Base-by-base conservation (phyloP, 306 rosid species). In the Cyclanthera cordifolia region DNA sequence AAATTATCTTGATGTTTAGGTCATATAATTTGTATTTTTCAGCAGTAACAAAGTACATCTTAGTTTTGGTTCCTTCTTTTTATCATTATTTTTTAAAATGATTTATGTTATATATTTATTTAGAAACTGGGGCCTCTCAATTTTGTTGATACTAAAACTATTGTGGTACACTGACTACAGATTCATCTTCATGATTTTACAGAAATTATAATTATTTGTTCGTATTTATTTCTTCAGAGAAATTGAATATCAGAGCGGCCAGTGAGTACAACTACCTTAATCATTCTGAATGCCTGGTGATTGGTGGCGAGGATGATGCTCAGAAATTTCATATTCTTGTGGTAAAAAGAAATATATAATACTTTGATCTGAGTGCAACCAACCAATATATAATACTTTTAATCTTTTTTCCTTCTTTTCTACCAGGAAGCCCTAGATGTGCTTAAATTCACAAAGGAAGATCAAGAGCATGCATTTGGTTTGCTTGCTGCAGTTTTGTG, bases 181-280 rank as follows among this genome's bases (percentile, higher is more conserved):
- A 19, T 64, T 51, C 15, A 24, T 45, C 32, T 28, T 32, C 23
- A 20, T 69, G 28, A 51, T 32, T 12, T 52, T 52, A 23, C 53
- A 13, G 10, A 73, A 47, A 25, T 45, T 28, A 23, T 11, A 73
- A 19, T 65, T 54, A 51, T 60, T 47, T 55, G 4, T 23, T 12
- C 34, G 9, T 77, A 74, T 23, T 73, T 75, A 67, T 37, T 24
- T 67, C 30, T 86, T 80, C 85, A 94, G 99, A 86, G 71, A 90
- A 72, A 76, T 80, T 94, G 77, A 80, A 86, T 55, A 89, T 94
- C 74, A 86, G 76, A 82, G 72, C 0, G 71, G 91, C 90, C 67
- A 78, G 91, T 13, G 86, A 86, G 74, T 90, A 88, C 88, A 90
- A 73, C 67, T 94, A 85, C 83, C 97, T 94, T 65, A 94, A 81